Evolutionary conservation across 305 asterid species (phyloP), one percentile per base, ranked within the genome.

Genomic region (Stenogyne calaminthoides): DNA sequence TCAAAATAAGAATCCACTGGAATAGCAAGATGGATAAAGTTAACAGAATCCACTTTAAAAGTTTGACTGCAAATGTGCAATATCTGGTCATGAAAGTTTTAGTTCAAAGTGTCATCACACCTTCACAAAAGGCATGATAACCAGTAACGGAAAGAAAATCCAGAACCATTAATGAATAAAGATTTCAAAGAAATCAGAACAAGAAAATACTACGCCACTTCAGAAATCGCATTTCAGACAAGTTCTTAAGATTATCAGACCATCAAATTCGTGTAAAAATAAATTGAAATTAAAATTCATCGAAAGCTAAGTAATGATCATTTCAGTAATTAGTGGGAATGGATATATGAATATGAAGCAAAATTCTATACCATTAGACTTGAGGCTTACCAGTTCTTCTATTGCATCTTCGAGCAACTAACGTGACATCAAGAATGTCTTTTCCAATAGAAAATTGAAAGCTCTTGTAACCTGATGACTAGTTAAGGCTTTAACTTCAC

Each of bases 381-480:
- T 29, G 40, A 40, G 55, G 62, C 72, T 40, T 84, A 95, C 98
- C 99, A 47, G 85, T 86, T 84, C 99, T 89, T 81, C 91, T 84
- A 75, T 81, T 92, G 95, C 97, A 92, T 80, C 98, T 84, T 76
- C 99, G 85, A 27, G 96, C 98, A 83, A 92, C 82, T 73, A 95
- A 76, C 8, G 89, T 88, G 75, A 95, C 87, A 75, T 88, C 93
- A 74, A 93, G 70, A 54, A 83, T 78, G 72, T 83, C 88, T 73
- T 79, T 83, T 18, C 94, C 96, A 62, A 89, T 78, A 59, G 93
- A 79, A 69, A 85, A 60, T 82, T 85, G 96, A 82, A 93, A 87
- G 81, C 81, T 80, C 67, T 86, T 87, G 76, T 88, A 91, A 84
- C 98, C 98, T 95, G 88, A 77, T 72, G 66, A 75, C 75, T 76